Evolutionary conservation across 768 basidiomycete genomes (phyloP).

Genomic region (Boletus speciosus): DNA sequence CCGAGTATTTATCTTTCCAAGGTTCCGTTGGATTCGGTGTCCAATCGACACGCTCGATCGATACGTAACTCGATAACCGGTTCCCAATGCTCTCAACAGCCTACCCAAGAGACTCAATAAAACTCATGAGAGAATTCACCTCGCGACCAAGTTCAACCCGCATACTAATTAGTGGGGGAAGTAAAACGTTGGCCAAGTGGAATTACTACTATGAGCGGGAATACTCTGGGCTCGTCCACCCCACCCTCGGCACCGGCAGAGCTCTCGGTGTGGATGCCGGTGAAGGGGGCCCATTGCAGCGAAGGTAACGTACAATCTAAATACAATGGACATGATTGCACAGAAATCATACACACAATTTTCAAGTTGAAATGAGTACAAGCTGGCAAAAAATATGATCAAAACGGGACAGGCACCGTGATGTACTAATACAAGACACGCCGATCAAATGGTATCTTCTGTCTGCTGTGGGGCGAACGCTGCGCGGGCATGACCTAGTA

Average conservation of each 20-base stretch:
- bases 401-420: neutral
- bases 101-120: neutral
- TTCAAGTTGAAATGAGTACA: neutral
- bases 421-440: no score
- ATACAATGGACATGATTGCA: no score
- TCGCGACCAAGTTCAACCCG: neutral
- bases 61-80: neutral
- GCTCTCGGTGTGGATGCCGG: no score
- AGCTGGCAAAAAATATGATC: neutral
- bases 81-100: neutral
- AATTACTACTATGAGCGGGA: neutral
- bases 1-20: neutral
- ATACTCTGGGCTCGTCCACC: neutral
- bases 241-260: no score
- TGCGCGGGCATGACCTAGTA: neutral
- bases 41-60: neutral
- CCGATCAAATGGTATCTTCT: no score
- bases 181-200: neutral
- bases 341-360: no score
- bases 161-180: neutral
- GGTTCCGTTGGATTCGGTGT: neutral
- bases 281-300: no score
- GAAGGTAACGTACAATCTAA: neutral
- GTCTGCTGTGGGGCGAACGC: neutral
- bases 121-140: neutral